A percentile compares a stretch with the other conserved stretches of the same genome.
phyloP scores from a whole-genome alignment of 108 stramenopile species.

The Hondaea fermentalgiana region DNA sequence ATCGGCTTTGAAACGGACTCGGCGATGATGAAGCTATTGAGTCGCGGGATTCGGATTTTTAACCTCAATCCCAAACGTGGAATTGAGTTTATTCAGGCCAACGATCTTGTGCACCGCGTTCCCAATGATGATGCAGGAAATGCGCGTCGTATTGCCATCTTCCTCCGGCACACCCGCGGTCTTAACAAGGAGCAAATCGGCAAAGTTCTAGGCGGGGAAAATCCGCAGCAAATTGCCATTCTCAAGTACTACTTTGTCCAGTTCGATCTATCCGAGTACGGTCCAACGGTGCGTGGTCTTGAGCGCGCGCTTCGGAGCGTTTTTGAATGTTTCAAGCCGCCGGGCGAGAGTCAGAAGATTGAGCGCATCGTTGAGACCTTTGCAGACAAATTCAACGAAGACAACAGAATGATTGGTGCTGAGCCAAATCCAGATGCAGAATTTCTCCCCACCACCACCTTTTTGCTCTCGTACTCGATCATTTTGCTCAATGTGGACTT shows the following conservation, averaged over 20 bases:
- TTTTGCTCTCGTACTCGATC: not conserved
- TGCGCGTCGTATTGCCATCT: not conserved
- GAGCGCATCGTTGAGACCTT: not conserved
- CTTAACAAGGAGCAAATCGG: constrained; percentile 15
- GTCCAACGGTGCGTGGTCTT: not conserved
- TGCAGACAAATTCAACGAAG: constrained; percentile 8
- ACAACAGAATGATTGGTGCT: not conserved
- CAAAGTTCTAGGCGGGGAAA: not conserved
- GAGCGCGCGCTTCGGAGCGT: not conserved
- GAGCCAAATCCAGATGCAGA: not conserved
- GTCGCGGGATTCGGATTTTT: not conserved
- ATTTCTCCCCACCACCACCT: not conserved
- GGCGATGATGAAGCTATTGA: not conserved
- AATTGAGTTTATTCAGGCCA: not conserved
- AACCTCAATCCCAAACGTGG: constrained; percentile 9
- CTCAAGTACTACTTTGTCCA: not conserved
- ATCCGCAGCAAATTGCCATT: not conserved
- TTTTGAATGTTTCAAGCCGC: not conserved
- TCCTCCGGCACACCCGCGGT: not conserved
- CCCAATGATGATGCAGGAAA: not conserved
- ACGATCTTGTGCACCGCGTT: not conserved
- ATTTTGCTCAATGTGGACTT: not conserved
- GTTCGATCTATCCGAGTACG: not conserved
- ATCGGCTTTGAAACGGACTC: not conserved
- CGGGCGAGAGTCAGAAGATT: not conserved